Base-by-base conservation (phyloP, 108 stramenopile genomes). In the Schizochytrium sp. region DNA sequence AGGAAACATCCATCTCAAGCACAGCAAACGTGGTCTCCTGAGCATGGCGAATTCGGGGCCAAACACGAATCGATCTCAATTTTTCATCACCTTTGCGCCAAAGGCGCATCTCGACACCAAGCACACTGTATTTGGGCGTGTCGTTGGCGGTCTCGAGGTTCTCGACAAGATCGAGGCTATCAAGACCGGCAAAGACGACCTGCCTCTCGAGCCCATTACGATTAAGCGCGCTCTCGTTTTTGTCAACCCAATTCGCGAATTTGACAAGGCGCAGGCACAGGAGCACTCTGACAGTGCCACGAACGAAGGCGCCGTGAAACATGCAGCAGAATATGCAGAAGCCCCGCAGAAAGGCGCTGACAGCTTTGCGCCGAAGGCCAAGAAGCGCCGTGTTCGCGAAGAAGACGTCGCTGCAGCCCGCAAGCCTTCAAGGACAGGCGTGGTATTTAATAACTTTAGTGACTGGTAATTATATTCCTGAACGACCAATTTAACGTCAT, bases 21-120 rank as follows among this genome's bases (percentile, higher is more conserved):
- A 94, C 89, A 89, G 92, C 90, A 72, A 91, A 63, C 47, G 93
- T 4, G 98, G 97, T 6, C 92, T 98, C 71, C 57, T 99, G 44
- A 92, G 92, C 71, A 98, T 98, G 98, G 98, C 98, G 16, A 99
- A 99, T 91, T 91, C 95, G 0, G 99, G 99, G 0, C 95, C 95
- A 1, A 89, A 95, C 44, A 98, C 97, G 16, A 98, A 97, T 89
- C 88, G 91, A 0, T 90, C 89, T 83, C 99, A 99, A 93, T 99
- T 99, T 90, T 99, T 97, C 92, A 93, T 99, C 43, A 99, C 98
- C 4, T 97, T 96, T 90, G 93, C 93, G 60, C 89, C 94, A 16
- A 95, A 95, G 76, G 89, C 92, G 18, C 98, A 99, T 92, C 93
- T 99, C 71, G 97, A 99, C 91, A 93, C 95, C 19, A 98, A 98